Base-by-base conservation (phyloP, 176 grass and related monocot species). In the Aegilops sharonensis region DNA sequence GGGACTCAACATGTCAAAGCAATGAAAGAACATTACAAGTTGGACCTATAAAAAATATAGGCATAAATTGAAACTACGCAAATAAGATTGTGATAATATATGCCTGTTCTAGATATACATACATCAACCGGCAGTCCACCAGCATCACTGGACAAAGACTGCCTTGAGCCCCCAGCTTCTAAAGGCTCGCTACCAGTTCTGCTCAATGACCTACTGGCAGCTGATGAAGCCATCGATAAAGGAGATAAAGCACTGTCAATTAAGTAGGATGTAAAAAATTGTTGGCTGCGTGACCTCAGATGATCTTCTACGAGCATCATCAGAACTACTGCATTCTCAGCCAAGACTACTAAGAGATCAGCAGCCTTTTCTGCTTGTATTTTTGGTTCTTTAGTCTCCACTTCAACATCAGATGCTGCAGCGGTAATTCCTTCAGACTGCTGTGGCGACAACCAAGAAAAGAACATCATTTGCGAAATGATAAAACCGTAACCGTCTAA, bases 231-330 rank as follows among this genome's bases (percentile, higher is more conserved):
- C 69, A 81, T 78, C 40, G 92, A 92, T 30, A 84, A 83, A 89
- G 93, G 84, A 66, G 91, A 89, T 56, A 68, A 84, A 64, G 35
- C 59, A 86, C 70, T 79, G 78, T 98, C 95, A 79, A 91, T 75
- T 85, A 77, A 93, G 47, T 86, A 84, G 40, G 88, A 80, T 75
- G 89, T 83, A 77, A 91, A 93, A 84, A 87, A 94, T 18, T 94
- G 92, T 66, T 95, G 96, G 69, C 93, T 94, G 79, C 94, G 93
- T 84, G 93, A 89, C 78, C 96, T 90, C 67, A 98, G 71, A 86
- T 98, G 96, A 88, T 98, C 96, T 92, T 98, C 96, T 78, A 98
- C 92, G 61, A 98, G 90, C 96, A 98, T 98, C 61, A 98, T 75
- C 83, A 98, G 88, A 74, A 98, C 96, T 65, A 98, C 86, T 61